Evolutionary conservation across 139 green algal species (phyloP), one percentile per base, ranked within the genome.

Genomic region (Coccomyxa sp.): DNA sequence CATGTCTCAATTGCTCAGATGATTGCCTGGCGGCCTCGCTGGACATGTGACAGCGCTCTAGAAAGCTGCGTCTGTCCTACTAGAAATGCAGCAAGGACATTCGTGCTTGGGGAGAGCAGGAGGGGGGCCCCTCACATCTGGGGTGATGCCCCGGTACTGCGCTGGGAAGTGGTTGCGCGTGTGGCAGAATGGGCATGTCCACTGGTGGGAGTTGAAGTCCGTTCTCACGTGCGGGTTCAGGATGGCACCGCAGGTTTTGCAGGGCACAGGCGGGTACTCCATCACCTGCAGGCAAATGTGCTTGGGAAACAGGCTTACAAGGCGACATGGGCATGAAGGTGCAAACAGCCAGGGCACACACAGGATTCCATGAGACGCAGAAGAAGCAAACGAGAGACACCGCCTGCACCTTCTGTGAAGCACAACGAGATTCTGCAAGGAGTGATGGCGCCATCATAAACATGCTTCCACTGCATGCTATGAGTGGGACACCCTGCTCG

Each of bases 161-260:
- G 95, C 79, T 27, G 96, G 96, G 83, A 99, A 99, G 80, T 98
- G 95, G 88, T 98, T 99, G 71, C 95, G 90, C 10, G 84, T 89
- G 80, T 94, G 90, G 88, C 96, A 99, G 73, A 99, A 93, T 33
- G 96, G 95, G 86, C 97, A 99, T 72, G 94, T 94, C 97, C 97
- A 99, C 18, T 98, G 83, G 72, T 95, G 95, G 7, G 70, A 41
- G 39, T 81, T 87, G 84, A 95, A 99, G 86, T 99, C 96, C 7
- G 97, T 90, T 0, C 78, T 81, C 0, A 93, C 92, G 80, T 96
- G 98, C 0, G 96, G 94, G 88, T 99, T 99, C 35, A 99, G 92
- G 14, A 97, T 86, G 5, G 85, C 88, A 1, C 88, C 87, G 87
- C 97, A 99, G 55, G 86, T 84, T 78, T 97, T 98, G 93, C 96